Evolutionary conservation across 2,329 filamentous ascomycete genomes (phyloP), one percentile per base, ranked within the genome.

Genomic region (Cercospora sesami): DNA sequence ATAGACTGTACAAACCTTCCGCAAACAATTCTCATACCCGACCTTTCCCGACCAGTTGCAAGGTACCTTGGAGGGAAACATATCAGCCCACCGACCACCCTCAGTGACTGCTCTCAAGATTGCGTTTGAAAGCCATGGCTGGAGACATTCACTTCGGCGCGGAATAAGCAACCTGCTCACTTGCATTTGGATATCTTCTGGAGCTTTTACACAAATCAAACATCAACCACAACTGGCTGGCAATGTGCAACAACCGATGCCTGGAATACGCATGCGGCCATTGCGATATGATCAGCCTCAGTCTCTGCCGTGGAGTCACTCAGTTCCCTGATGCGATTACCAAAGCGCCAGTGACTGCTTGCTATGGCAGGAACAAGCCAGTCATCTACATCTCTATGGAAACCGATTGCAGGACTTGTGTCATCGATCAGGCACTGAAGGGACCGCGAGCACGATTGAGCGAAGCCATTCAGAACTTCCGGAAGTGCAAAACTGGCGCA

Each of bases 221-320:
- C 2, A n/a, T 26, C 12, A 58, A 16, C 16, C 14, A 58, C 16
- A 5, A 30, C 30, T 58, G 18, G 18, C 18, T 26, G 16, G 53
- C 53, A 58, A 61, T 61, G 59, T 61, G 59, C 59, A 61, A 61
- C 59, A 61, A 48, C 21, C 33, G 59, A 21, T 33, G 8, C 59
- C 39, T 61, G 59, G 39, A 26, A 39, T 61, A 61, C 59, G 23
- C 18, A 16, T 61, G 59, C 59, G 18, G 33, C 16, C 59, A 61
- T 18, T n/a, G 31, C 18, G 59, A 61, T 16, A 48, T 26, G 36
- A 30, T 61, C 36, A 7, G 59, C 36, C 18, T 61, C 7, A 61
- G 59, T 18, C 59, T 7, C 14, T 61, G 59, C 26, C 59, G 59
- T 14, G 59, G 59, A 16, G 36, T 36, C 21, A 26, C 36, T n/a